Base-by-base conservation (phyloP, 129 eudicot species). In the Calendula officinalis region DNA sequence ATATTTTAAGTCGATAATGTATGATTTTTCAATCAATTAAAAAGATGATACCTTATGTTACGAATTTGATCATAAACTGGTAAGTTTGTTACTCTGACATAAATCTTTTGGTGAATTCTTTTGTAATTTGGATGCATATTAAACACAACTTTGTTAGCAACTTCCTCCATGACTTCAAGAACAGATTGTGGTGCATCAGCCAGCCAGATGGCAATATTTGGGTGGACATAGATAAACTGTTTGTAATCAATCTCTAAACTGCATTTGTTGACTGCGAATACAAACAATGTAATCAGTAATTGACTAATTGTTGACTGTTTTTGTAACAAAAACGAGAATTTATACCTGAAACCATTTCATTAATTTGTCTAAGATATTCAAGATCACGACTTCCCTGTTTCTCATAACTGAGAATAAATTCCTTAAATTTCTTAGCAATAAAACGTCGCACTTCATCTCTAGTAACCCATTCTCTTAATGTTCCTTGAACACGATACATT, bases 121-220 rank as follows among this genome's bases (percentile, higher is more conserved):
- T 73, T 85, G 73, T 92, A 92, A 75, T 92, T 92, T 5, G 91
- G 85, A 74, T 92, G 95, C 12, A 85, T 62, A 67, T 80, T 83
- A 56, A 88, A 92, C 8, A 92, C 96, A 70, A 92, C 86, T 67
- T 85, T 92, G 58, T 83, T 86, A 66, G 99, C 96, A 77, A 92
- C 96, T 81, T 92, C 99, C 68, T 92, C 99, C 99, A 88, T 92
- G 60, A 92, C 96, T 83, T 92, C 99, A 50, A 92, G 95, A 60
- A 92, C 99, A 63, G 99, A 88, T 48, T 92, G 99, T n/a, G 99
- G 99, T 58, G 99, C 99, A 73, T 92, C 99, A 55, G 96, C 99
- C 53, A 92, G 75, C 99, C 99, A 92, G 77, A 92, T 88, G 60
- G 99, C 99, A 33, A 92, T 92, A 68, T 92, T 88, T 52, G 96